phyloP scores from a whole-genome alignment of 2,329 filamentous ascomycete species.

The Fusarium staphyleae region DNA sequence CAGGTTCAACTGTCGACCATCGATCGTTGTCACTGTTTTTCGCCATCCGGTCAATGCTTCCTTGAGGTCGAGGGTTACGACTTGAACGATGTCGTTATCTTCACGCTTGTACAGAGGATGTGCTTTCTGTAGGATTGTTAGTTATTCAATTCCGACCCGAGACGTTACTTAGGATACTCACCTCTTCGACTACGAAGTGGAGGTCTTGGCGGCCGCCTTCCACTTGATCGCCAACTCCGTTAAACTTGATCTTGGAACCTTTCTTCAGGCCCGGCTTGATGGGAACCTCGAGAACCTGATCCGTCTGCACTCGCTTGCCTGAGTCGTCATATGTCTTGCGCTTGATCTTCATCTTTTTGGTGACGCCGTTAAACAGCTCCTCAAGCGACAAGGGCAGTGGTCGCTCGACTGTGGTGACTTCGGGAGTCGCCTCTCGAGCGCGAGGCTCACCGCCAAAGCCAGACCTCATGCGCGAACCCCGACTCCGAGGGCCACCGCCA shows the following conservation, averaged over 20 bases:
- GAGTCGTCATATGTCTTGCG: slow-evolving; percentile 90
- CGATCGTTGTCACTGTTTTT: slow-evolving; percentile 90
- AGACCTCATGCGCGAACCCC: slow-evolving; percentile 52
- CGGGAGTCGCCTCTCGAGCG: slow-evolving; percentile 64
- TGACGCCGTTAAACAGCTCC: slow-evolving; percentile 84
- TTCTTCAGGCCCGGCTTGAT: slow-evolving; percentile 97
- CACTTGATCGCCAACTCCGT: slow-evolving; percentile 95
- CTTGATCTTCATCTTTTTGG: slow-evolving; percentile 99
- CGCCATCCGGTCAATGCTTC: slow-evolving; percentile 95
- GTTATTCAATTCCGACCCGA: slow-evolving; percentile 49
- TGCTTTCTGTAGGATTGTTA: slow-evolving; percentile 69
- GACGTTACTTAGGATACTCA: slow-evolving; percentile 53
- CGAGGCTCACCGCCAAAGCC: slow-evolving; percentile 45
- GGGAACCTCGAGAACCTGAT: slow-evolving; percentile 90
- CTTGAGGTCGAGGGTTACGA: slow-evolving; percentile 84
- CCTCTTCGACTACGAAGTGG: slow-evolving; percentile 94
- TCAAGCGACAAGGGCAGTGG: slow-evolving; percentile 82
- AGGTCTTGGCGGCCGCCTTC: slow-evolving; percentile 95
- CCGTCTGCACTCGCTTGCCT: slow-evolving; percentile 84
- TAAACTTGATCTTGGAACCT: slow-evolving; percentile 98
- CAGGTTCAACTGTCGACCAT: slow-evolving; percentile 83
- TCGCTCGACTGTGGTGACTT: slow-evolving; percentile 90
- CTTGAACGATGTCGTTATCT: slow-evolving; percentile 84
- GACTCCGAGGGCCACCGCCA: slow-evolving; percentile 50
- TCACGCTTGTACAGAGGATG: slow-evolving; percentile 86